Base-by-base conservation (phyloP, 352 stramenopile species). In the Globisporangium nagaii region DNA sequence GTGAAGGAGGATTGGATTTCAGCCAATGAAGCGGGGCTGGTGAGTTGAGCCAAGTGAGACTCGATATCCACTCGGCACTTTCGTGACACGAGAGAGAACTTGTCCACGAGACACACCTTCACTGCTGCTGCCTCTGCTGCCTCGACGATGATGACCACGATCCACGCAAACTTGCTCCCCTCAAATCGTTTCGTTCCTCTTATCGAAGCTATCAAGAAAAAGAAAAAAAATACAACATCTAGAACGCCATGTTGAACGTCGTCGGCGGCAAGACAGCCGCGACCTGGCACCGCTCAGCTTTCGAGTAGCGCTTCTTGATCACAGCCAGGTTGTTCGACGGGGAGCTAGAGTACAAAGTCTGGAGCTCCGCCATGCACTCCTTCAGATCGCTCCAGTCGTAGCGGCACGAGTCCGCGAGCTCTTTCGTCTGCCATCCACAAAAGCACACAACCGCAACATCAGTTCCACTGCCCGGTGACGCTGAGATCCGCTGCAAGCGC, bases 251-350 rank as follows among this genome's bases (percentile, higher is more conserved):
- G 63, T 71, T 91, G 65, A 89, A 94, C 43, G 66, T 77, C 17
- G 76, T 71, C 13, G 84, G 84, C 15, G 84, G 84, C 24, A 89
- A 59, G 34, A 92, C 71, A 41, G 69, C 70, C 25, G 82, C 82
- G 43, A 94, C 84, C 62, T 94, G 77, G 63, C 75, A 88, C 30
- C 84, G 62, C 51, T 94, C 84, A 27, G 83, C 73, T 56, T 92
- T 91, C 31, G 84, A 92, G 74, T 94, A 94, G 48, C 84, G 81
- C 63, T 94, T 94, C 68, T 92, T 92, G 62, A 94, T 91, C 54
- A 94, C 84, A 27, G 81, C 80, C 47, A 94, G 53, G 45, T 87
- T 88, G 68, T 90, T 90, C 19, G 79, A 86, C 50, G 82, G 81
- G 20, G 84, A 89, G 51, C 73, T 81, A 49, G 76, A 86, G 66